Conservation (phyloP, 371 early-diverging fungal genomes). For the Rhizomucor pusillus region DNA sequence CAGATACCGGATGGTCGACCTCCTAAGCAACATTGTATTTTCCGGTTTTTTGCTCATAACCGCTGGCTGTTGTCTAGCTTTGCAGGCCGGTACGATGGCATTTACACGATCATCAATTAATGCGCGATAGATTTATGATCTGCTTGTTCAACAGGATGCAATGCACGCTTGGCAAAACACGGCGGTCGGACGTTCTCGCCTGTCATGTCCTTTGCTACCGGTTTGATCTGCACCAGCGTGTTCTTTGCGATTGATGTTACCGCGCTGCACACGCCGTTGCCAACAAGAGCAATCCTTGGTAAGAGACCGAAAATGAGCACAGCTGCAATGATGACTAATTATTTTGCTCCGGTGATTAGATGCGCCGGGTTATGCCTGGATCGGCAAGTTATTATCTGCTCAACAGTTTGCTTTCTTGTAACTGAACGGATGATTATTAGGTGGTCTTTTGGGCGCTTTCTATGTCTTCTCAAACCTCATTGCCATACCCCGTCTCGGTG, state of each 20-base stretch:
- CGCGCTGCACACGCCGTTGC: constrained; percentile 21
- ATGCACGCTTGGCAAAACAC: constrained; percentile 20
- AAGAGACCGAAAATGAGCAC: not conserved
- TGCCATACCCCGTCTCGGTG: constrained; percentile 25
- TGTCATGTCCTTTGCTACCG: constrained; percentile 22
- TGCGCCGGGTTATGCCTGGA: constrained; percentile 34
- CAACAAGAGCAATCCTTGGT: constrained; percentile 10
- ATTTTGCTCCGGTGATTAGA: not conserved
- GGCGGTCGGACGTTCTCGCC: constrained; percentile 30
- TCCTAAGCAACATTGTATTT: constrained; percentile 19
- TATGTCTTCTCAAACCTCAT: constrained; percentile 30
- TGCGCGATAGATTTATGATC: not conserved
- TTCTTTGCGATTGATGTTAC: constrained; percentile 31
- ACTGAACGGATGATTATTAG: constrained; percentile 6
- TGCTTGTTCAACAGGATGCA: constrained; percentile 17
- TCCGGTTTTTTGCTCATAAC: constrained; percentile 21
- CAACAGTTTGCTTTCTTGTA: no score
- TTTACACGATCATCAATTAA: not conserved
- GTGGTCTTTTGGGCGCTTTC: constrained; percentile 25
- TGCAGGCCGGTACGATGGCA: constrained; percentile 19
- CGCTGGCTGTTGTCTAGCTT: constrained; percentile 21
- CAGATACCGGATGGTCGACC: constrained; percentile 9
- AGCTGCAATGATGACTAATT: not conserved
- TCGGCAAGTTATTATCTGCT: constrained; percentile 15
- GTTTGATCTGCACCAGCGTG: constrained; percentile 19